Conservation (phyloP, 2,329 filamentous ascomycete genomes). For the Lachnum nothofagi region DNA sequence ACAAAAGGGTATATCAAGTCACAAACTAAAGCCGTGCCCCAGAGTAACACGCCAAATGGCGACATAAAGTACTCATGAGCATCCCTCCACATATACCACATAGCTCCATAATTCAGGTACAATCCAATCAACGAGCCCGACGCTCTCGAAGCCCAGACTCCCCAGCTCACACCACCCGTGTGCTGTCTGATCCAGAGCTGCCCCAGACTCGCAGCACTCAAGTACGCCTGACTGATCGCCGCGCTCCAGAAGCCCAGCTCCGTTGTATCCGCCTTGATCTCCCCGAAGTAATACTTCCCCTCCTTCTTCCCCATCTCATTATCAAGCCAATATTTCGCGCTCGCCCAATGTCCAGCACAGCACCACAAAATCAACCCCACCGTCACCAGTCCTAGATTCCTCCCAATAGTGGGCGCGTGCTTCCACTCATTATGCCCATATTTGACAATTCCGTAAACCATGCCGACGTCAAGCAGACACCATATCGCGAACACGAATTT, state of each 20-base stretch:
- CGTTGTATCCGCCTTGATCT: slow-evolving; percentile 42
- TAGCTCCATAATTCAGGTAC: slow-evolving; percentile 35
- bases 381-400: slow-evolving; percentile 38
- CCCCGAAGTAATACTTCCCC: slow-evolving; percentile 35
- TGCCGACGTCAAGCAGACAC: slow-evolving; percentile 45
- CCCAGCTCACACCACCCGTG: slow-evolving; percentile 44
- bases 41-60: slow-evolving; percentile 40
- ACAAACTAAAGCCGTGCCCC: slow-evolving; percentile 37
- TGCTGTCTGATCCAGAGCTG: slow-evolving; percentile 43
- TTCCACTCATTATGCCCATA: slow-evolving; percentile 42
- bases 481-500: slow-evolving; percentile 42
- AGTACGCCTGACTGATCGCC: slow-evolving; percentile 33
- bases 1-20: slow-evolving; percentile 44
- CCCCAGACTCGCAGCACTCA: slow-evolving; percentile 43
- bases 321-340: slow-evolving; percentile 46
- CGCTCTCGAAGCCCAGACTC: slow-evolving; percentile 43
- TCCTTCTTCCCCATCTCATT: slow-evolving; percentile 42
- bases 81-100: slow-evolving; percentile 50
- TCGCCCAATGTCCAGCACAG: slow-evolving; percentile 37
- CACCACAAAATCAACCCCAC: slow-evolving; percentile 35
- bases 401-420: slow-evolving; percentile 38
- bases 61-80: slow-evolving; percentile 44
- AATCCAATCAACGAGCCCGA: slow-evolving; percentile 41
- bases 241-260: slow-evolving; percentile 34
- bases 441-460: slow-evolving; percentile 44